Evolutionary conservation across 2,329 filamentous ascomycete species (phyloP), one percentile per base, ranked within the genome.

Genomic region (Scedosporium apiospermum): DNA sequence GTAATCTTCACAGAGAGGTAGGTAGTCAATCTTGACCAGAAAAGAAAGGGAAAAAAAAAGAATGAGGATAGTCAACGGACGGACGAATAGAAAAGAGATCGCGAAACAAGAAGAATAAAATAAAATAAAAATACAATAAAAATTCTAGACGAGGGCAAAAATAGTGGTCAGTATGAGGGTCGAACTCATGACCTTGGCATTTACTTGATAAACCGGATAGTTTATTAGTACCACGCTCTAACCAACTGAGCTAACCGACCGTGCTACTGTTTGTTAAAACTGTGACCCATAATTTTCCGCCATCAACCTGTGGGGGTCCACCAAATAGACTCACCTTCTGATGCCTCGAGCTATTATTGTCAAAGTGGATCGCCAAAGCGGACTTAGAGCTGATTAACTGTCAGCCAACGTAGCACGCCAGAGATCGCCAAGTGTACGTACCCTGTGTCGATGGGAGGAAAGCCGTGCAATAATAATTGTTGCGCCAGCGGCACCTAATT

Each of bases 161-260:
- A 49, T 49, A 5, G 21, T 55, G 51, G 51, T 55, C 51, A 55
- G 51, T 55, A 55, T 55, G 51, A 55, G 51, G 34, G 51, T 55
- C 51, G 51, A 55, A 55, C 51, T 55, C 51, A 55, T 55, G 51
- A 55, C 51, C 51, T 64, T 57, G 14, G 42, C 60, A 46, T 61
- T 62, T 49, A 26, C 51, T 26, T 62, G 53, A 34, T 62, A 64
- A 34, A 60, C 53, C 34, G 60, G 58, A 53, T 55, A 55, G 51
- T 55, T 55, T 55, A 55, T 55, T 55, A 55, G 51, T 55, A 55
- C 51, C 51, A 55, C 51, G 51, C 51, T 55, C 51, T 55, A 55
- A 55, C 51, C 51, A 55, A 55, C 51, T 55, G 51, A 55, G 51
- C 51, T 55, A 55, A 55, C 51, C 51, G 51, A 55, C 51, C 51